These are phyloP conservation scores for Arachnopeziza araneosa DNA, from an alignment of 2,329 filamentous ascomycete species.

Conservation along the genomic window DNA sequence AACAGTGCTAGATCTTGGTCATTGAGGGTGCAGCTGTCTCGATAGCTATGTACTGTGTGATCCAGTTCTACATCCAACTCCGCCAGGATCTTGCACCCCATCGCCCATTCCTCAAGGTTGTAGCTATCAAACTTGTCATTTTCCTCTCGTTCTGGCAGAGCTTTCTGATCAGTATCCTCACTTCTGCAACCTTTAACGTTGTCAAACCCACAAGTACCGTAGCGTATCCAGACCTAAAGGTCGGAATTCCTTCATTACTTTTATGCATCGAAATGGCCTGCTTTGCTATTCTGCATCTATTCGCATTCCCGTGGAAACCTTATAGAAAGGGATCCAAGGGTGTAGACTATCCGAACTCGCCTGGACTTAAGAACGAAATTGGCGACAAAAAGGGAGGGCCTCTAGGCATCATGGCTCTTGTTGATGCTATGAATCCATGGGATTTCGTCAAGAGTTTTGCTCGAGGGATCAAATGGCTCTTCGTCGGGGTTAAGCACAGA, in stretches of 20 bases:
- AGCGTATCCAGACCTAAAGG: conserved; percentile 69
- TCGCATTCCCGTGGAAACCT: conserved; percentile 72
- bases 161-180: conserved; percentile 55
- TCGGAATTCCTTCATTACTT: conserved; percentile 72
- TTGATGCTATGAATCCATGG: conserved; percentile 73
- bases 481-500: conserved; percentile 63
- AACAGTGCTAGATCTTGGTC: conserved; percentile 46
- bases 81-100: conserved; percentile 62
- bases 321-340: conserved; percentile 46
- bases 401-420: conserved; percentile 58
- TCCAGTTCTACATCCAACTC: conserved; percentile 82
- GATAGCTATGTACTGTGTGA: conserved; percentile 82
- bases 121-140: conserved; percentile 85
- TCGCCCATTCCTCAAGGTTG: conserved; percentile 70
- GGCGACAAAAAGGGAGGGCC: conserved; percentile 57
- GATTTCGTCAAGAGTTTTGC: conserved; percentile 77
- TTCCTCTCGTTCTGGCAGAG: conserved; percentile 88
- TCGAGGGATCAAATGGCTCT: conserved; percentile 69
- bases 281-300: conserved; percentile 73
- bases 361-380: conserved; percentile 34
- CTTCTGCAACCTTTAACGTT: conserved; percentile 42
- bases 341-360: conserved; percentile 40
- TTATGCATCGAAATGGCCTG: conserved; percentile 82
- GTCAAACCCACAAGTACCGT: conserved; percentile 39
- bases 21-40: conserved; percentile 69